phyloP scores from a whole-genome alignment of 2,329 filamentous ascomycete species.

The Mycogone perniciosa region DNA sequence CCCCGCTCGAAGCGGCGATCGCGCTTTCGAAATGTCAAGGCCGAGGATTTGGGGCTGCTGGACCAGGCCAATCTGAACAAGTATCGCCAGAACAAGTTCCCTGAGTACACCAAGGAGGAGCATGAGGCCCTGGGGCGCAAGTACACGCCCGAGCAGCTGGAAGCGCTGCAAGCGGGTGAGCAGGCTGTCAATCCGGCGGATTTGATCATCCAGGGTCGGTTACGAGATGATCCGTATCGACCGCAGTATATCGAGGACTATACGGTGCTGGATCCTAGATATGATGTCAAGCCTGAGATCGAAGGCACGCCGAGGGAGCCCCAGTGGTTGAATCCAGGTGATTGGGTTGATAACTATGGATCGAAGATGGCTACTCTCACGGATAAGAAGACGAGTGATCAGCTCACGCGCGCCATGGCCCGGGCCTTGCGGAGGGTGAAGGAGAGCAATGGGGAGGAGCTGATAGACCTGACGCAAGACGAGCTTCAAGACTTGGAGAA shows the following conservation, averaged over 20 bases:
- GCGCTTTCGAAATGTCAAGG: slow-evolving; percentile 48
- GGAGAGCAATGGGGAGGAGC: slow-evolving; percentile 34
- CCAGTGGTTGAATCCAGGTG: slow-evolving; percentile 54
- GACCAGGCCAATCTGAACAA: slow-evolving; percentile 37
- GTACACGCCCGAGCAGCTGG: slow-evolving; percentile 77
- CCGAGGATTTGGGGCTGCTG: slow-evolving; percentile 45
- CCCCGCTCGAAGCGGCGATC: slow-evolving; percentile 40
- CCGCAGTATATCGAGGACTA: slow-evolving; percentile 80
- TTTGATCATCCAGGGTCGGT: slow-evolving; percentile 63
- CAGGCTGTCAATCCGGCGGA: slow-evolving; percentile 67
- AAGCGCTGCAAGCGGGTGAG: slow-evolving; percentile 76
- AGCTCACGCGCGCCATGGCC: slow-evolving; percentile 36
- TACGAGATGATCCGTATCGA: slow-evolving; percentile 66
- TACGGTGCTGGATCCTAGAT: slow-evolving; percentile 64
- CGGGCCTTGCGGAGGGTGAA: slow-evolving; percentile 37
- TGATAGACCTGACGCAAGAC: slow-evolving; percentile 46
- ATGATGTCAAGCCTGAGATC: slow-evolving; percentile 60
- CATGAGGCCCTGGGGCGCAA: slow-evolving; percentile 53
- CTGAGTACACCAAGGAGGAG: slow-evolving; percentile 62
- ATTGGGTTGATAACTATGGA: slow-evolving; percentile 52
- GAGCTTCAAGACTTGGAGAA: slow-evolving; percentile 36
- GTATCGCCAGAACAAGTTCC: slow-evolving; percentile 45
- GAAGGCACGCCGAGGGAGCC: slow-evolving; percentile 44
- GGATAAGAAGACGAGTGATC: slow-evolving; percentile 37
- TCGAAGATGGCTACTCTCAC: slow-evolving; percentile 38